Evolutionary conservation across 2,329 filamentous ascomycete genomes (phyloP).

Genomic region (Curvularia verruculosa): DNA sequence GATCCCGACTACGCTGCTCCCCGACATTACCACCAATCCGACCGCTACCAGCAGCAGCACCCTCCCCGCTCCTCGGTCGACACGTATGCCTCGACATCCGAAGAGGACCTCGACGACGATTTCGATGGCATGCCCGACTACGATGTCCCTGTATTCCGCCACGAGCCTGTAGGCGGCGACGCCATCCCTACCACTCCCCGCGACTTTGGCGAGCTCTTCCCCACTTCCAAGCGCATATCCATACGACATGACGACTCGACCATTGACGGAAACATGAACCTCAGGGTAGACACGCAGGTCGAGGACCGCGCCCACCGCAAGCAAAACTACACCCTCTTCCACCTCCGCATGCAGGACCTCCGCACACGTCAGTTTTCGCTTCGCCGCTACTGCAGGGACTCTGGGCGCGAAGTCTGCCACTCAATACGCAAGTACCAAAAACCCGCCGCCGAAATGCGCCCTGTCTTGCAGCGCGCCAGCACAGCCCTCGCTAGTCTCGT

Average conservation of each 20-base stretch:
- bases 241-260: constrained; percentile 92
- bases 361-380: constrained; percentile 86
- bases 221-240: constrained; percentile 77
- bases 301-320: constrained; percentile 61
- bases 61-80: constrained; percentile 67
- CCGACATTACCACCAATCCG: constrained; percentile 10
- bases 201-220: constrained; percentile 85
- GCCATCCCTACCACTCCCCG: constrained; percentile 78
- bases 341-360: constrained; percentile 92
- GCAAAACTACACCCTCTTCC: constrained; percentile 80
- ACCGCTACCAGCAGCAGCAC: constrained; percentile 18
- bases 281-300: constrained; percentile 82
- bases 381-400: constrained; percentile 88
- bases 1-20: constrained; percentile 34
- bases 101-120: constrained; percentile 60
- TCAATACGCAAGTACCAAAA: constrained; percentile 73
- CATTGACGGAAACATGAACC: constrained; percentile 93
- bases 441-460: constrained; percentile 56
- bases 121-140: constrained; percentile 57
- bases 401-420: constrained; percentile 90
- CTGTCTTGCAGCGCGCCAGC: constrained; percentile 64
- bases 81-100: constrained; percentile 79
- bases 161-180: constrained; percentile 67
- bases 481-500: constrained; percentile 63
- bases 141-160: constrained; percentile 65